phyloP scores from a whole-genome alignment of 139 green algal species.

The Haematococcus lacustris region DNA sequence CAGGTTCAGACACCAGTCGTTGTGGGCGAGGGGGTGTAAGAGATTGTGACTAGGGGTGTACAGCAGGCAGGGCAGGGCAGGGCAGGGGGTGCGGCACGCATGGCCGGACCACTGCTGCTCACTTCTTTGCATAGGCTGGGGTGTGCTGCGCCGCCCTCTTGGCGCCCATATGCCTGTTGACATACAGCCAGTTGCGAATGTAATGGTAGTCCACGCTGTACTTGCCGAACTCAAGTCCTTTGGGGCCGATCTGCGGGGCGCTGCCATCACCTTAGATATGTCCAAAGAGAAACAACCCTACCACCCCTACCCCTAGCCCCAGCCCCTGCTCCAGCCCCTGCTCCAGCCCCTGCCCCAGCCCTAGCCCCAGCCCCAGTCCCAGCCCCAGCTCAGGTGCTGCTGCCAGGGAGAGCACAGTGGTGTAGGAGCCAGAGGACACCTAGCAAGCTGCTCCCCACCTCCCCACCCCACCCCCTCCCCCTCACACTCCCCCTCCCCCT shows the following conservation, averaged over 20 bases:
- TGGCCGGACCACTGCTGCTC: not conserved
- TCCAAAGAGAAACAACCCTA: not conserved
- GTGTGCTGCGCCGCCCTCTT: conserved; percentile 25
- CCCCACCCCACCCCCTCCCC: not conserved
- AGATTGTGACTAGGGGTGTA: not conserved
- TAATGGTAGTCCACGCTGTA: conserved; percentile 97
- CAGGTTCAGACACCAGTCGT: not conserved
- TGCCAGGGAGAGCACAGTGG: not conserved
- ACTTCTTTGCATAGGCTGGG: conserved; percentile 23
- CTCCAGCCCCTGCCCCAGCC: not conserved
- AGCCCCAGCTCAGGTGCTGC: not conserved
- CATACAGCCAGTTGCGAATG: conserved; percentile 61
- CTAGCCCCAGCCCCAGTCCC: too few species aligned
- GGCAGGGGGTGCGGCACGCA: not conserved
- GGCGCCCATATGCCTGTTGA: conserved; percentile 22
- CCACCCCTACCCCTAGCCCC: not conserved
- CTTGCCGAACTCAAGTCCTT: conserved; percentile 92
- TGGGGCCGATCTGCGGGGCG: conserved; percentile 70
- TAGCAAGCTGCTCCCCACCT: not conserved
- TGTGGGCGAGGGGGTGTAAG: not conserved
- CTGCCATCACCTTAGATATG: too few species aligned
- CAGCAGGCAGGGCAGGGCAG: not conserved
- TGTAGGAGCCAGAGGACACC: not conserved
- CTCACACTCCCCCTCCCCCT: conserved; percentile 21
- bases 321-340: not conserved